phyloP scores from a whole-genome alignment of 352 stramenopile species.

The Phytophthora sojae region DNA sequence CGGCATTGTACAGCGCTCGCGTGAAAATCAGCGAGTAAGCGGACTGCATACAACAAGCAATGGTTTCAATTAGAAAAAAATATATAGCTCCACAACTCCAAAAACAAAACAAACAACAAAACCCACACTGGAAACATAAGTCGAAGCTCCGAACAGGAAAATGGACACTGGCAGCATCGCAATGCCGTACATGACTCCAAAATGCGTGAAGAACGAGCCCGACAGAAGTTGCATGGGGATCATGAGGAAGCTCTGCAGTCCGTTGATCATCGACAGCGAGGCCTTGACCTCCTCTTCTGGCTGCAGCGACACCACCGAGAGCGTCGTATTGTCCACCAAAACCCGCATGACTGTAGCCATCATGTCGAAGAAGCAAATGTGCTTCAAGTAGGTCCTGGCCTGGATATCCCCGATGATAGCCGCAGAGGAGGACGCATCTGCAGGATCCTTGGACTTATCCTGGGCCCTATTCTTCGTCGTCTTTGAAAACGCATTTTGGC shows the following conservation, averaged over 20 bases:
- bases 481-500: background rate
- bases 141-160: slow-evolving; percentile 75
- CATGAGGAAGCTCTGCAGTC: slow-evolving; percentile 89
- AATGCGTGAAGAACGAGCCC: slow-evolving; percentile 83
- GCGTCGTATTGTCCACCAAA: slow-evolving; percentile 83
- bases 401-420: slow-evolving; percentile 75
- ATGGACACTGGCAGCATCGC: slow-evolving; percentile 71
- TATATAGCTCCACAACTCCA: background rate
- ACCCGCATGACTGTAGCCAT: slow-evolving; percentile 82
- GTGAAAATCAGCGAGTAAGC: slow-evolving; percentile 67
- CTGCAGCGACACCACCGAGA: slow-evolving; percentile 77
- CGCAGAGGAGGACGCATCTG: slow-evolving; percentile 27
- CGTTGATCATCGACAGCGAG: slow-evolving; percentile 80
- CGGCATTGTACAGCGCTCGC: slow-evolving; percentile 80
- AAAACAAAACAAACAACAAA: background rate
- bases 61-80: background rate
- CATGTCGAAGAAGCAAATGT: slow-evolving; percentile 91
- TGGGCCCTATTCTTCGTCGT: slow-evolving; percentile 17
- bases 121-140: slow-evolving; percentile 62
- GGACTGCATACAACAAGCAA: slow-evolving; percentile 36
- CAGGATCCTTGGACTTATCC: background rate
- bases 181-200: slow-evolving; percentile 90
- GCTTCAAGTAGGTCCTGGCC: slow-evolving; percentile 76
- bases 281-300: slow-evolving; percentile 75
- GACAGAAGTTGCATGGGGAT: slow-evolving; percentile 86